These are phyloP conservation scores for Trichoderma citrinoviride DNA, from an alignment of 2,329 filamentous ascomycete species.

Conservation along the genomic window DNA sequence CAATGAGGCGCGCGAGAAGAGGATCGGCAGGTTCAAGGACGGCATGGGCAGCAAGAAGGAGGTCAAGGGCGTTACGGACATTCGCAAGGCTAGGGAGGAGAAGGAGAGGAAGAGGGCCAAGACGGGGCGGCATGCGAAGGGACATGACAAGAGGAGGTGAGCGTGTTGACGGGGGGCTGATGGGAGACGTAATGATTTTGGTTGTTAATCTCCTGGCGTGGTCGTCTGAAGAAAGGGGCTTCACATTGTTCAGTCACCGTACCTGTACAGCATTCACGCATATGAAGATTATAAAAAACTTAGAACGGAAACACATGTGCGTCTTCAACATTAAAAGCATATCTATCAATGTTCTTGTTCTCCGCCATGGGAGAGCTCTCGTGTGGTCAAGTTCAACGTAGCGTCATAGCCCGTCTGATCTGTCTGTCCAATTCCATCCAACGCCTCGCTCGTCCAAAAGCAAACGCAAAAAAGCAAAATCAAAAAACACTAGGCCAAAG, in stretches of 20 bases:
- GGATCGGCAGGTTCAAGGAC: conserved; percentile 70
- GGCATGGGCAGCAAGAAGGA: conserved; percentile 72
- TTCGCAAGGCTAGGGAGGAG: conserved; percentile 75
- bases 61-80: conserved; percentile 77
- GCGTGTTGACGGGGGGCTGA: background rate
- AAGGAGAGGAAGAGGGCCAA: conserved; percentile 78
- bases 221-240: background rate
- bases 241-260: background rate
- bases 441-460: conserved; percentile 15
- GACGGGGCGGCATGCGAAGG: conserved; percentile 75
- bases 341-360: background rate
- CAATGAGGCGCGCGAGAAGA: conserved; percentile 80
- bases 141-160: conserved; percentile 25
- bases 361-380: background rate
- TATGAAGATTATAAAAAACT: background rate
- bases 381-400: conserved; percentile 1
- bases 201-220: too few relatives aligned
- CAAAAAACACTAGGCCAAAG: background rate
- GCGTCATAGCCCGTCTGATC: background rate
- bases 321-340: background rate
- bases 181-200: too few relatives aligned
- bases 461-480: background rate
- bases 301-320: background rate
- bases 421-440: conserved; percentile 3
- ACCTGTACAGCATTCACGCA: background rate